Evolutionary conservation across 2,329 filamentous ascomycete genomes (phyloP).

Genomic region (Phaeomoniella chlamydospora): DNA sequence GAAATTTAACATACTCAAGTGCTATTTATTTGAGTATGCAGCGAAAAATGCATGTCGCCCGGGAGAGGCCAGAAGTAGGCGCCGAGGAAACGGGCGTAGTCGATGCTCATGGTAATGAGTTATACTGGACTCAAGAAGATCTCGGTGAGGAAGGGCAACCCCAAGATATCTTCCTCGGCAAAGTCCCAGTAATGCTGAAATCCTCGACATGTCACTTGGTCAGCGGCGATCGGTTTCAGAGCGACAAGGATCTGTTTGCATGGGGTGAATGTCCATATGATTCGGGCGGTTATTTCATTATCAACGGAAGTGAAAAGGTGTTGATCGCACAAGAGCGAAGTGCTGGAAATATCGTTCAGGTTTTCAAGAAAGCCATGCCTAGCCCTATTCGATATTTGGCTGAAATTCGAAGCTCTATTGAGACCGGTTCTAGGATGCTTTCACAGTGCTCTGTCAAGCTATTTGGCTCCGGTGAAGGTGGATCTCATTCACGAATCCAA

Average conservation of each 20-base stretch:
- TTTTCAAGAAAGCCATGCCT: slow-evolving; percentile 94
- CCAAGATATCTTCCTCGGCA: slow-evolving; percentile 78
- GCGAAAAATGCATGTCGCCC: slow-evolving; percentile 69
- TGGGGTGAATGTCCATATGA: slow-evolving; percentile 97
- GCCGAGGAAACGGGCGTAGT: slow-evolving; percentile 30
- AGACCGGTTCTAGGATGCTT: slow-evolving; percentile 89
- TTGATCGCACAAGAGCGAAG: slow-evolving; percentile 95
- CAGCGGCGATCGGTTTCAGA: slow-evolving; percentile 38
- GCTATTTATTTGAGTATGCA: slow-evolving; percentile 81
- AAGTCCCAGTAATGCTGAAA: slow-evolving; percentile 95
- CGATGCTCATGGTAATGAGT: slow-evolving; percentile 22
- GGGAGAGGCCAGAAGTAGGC: slow-evolving; percentile 60
- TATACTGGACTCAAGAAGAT: slow-evolving; percentile 25
- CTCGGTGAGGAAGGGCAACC: slow-evolving; percentile 42
- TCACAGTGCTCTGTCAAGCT: slow-evolving; percentile 87
- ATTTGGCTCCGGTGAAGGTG: slow-evolving; percentile 66
- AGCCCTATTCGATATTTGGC: slow-evolving; percentile 86
- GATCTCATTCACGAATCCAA: slow-evolving; percentile 24
- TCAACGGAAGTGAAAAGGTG: slow-evolving; percentile 98
- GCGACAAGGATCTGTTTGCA: slow-evolving; percentile 73
- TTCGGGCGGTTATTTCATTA: slow-evolving; percentile 96
- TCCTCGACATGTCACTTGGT: slow-evolving; percentile 88
- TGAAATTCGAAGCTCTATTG: slow-evolving; percentile 89
- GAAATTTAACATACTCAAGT: slow-evolving; percentile 89
- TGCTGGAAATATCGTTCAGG: slow-evolving; percentile 95